Percentiles rank a stretch among this genome's conserved stretches.
These are phyloP conservation scores for Metschnikowia koreensis DNA, from an alignment of 805 yeast species.

Conservation along the genomic window DNA sequence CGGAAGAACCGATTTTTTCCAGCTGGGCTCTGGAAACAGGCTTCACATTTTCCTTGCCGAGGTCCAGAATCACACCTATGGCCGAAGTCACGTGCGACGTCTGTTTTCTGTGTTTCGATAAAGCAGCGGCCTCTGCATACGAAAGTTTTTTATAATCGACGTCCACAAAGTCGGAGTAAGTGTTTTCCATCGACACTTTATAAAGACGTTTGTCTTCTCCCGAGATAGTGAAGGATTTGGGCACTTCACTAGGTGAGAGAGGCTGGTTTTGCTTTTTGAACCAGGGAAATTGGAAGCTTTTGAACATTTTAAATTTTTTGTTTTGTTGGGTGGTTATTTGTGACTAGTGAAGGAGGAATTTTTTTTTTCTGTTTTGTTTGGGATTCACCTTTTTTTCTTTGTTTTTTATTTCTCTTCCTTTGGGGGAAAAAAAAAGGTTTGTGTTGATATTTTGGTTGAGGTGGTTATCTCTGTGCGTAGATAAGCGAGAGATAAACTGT, in stretches of 20 bases:
- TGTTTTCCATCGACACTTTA: conserved; percentile 35
- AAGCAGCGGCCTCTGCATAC: conserved; percentile 45
- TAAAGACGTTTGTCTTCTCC: conserved; percentile 27
- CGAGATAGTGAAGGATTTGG: conserved; percentile 31
- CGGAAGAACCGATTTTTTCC: background rate
- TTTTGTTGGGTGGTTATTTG: background rate
- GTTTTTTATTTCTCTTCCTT: background rate
- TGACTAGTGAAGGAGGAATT: background rate
- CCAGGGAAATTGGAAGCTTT: conserved; percentile 14
- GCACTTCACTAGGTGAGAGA: conserved; percentile 18
- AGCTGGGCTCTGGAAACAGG: background rate
- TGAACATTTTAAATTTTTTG: conserved; percentile 12
- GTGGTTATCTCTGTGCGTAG: conserved; percentile 6
- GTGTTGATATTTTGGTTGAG: conserved; percentile 1
- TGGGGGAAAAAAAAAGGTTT: background rate
- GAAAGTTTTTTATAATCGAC: conserved; percentile 35
- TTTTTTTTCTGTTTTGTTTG: background rate
- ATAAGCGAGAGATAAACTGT: conserved; percentile 4
- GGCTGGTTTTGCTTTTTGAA: conserved; percentile 9
- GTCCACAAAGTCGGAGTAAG: conserved; percentile 35
- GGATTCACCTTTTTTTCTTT: background rate
- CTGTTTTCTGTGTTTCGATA: conserved; percentile 26
- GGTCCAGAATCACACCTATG: background rate
- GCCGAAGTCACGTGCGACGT: conserved; percentile 7
- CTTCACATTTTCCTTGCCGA: background rate